Conservation (phyloP, 2,329 filamentous ascomycete genomes). For the Dendryphion nanum region DNA sequence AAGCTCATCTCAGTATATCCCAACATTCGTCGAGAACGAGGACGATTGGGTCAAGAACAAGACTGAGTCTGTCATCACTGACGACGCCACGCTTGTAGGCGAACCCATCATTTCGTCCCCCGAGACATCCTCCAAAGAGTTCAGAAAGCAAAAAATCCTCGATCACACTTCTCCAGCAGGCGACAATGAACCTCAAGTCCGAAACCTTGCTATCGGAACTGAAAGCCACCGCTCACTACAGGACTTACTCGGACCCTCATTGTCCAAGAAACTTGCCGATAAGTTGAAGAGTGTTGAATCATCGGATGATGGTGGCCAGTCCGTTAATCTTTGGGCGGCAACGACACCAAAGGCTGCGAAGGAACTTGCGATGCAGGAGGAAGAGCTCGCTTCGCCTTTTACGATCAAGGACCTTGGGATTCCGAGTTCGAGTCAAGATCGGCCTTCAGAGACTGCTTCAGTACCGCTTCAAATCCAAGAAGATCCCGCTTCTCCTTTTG, state of each 20-base stretch:
- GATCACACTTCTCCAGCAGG: slow-evolving; percentile 22
- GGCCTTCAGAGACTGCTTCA: too few relatives aligned
- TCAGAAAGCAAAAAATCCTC: slow-evolving; percentile 24
- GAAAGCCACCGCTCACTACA: slow-evolving; percentile 1
- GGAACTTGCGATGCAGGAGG: too few relatives aligned
- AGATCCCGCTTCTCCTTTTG: too few relatives aligned
- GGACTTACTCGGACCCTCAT: slow-evolving; percentile 2
- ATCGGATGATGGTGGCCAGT: background rate
- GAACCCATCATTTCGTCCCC: slow-evolving; percentile 17
- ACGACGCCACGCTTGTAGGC: slow-evolving; percentile 33
- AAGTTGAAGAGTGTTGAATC: slow-evolving; percentile 5
- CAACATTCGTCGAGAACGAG: slow-evolving; percentile 30
- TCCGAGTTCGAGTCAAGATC: too few relatives aligned
- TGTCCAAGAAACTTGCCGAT: background rate
- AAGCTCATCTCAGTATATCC: slow-evolving; percentile 16
- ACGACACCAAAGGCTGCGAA: slow-evolving; percentile 10
- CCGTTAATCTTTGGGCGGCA: slow-evolving; percentile 10
- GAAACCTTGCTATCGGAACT: background rate
- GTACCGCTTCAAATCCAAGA: too few relatives aligned
- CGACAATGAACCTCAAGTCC: slow-evolving; percentile 5
- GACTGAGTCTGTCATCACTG: slow-evolving; percentile 22
- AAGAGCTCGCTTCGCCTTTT: background rate
- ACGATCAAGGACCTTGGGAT: background rate
- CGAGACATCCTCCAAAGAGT: slow-evolving; percentile 19
- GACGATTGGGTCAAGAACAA: slow-evolving; percentile 28